Base-by-base conservation (phyloP, 306 rosid genomes). In the Canavalia gladiata region DNA sequence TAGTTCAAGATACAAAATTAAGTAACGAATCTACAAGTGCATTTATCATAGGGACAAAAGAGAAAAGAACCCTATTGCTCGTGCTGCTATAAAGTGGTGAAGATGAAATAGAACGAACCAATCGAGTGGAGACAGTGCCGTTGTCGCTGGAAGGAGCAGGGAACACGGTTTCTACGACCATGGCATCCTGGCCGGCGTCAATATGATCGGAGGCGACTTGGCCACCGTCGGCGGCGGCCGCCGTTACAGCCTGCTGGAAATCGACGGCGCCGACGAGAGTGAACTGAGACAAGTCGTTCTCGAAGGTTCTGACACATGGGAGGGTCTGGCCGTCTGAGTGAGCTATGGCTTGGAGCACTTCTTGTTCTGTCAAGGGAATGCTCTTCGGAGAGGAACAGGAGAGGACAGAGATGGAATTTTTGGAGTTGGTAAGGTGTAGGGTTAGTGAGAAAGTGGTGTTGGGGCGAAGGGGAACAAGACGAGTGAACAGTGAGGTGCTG, bases 171-270 rank as follows among this genome's bases (percentile, higher is more conserved):
- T 95, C 97, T 12, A 95, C 94, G 35, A 95, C 99, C 97, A 93
- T 93, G 58, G 97, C 97, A 3, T 90, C 84, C 74, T 88, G 29
- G 13, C 90, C 94, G 2, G 89, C 87, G 47, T 83, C 82, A 28
- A 95, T 56, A 43, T 95, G 97, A 81, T 95, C 99, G 4, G 79
- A 75, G 69, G 99, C 99, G 2, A 91, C 92, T 37, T 88, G 82
- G 3, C 99, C 99, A 5, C 99, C 95, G 51, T 95, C 99, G 65
- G 99, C 92, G 0, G 97, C 97, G 11, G 95, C 97, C 3, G 97
- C 99, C 5, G 97, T 93, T 25, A 95, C 58, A 46, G 97, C 94
- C 87, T 95, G 99, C 39, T 83, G 76, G 65, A 84, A 90, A 60
- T 91, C 95, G 33, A 90, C 97, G 62, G 91, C 86, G 59, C 99